Base-by-base conservation (phyloP, 1,139 yeast genomes). In the Candida glucosophila region DNA sequence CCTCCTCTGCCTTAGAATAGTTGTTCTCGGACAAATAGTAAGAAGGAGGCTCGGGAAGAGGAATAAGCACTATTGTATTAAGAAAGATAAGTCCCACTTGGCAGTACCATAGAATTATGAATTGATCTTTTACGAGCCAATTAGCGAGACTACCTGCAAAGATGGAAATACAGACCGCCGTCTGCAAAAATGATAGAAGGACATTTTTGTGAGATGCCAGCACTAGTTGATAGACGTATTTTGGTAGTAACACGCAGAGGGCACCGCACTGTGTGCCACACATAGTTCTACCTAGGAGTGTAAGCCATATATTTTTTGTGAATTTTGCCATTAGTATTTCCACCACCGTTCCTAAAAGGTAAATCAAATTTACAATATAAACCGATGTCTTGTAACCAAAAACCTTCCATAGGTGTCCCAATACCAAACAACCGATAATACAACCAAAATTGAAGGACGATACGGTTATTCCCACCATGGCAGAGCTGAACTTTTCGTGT, bases 401-500 rank as follows among this genome's bases (percentile, higher is more conserved):
- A 9, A 5, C 20, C 23, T 22, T 18, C 22, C 25, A 16, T 13
- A 25, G 19, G 24, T 34, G 30, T 15, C 41, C 40, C 11, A 40
- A 14, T 2, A 42, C 28, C 5, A 48, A 24, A 25, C 59, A 45
- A 3, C 59, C 62, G 17, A 42, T 13, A 10, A 52, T 33, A 22
- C 53, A 42, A 1, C 63, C 63, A 15, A 52, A 22, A 29, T 49
- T 50, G 32, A 55, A 52, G 19, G 44, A 28, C 4, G 58, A 44
- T 5, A 52, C 39, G 2, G 52, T 29, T 3, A 45, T 29, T 1
- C 60, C 61, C 2, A 39, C 15, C 24, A 35, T 19, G 3, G 27
- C 9, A 3, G 36, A 24, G 20, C 21, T 12, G 12, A n/a, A 19
- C 9, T 8, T 11, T 14, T 19, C 18, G 12, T 8, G 19, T 4